phyloP scores from a whole-genome alignment of 805 yeast genomes.

The Metschnikowia noctiluminum region DNA sequence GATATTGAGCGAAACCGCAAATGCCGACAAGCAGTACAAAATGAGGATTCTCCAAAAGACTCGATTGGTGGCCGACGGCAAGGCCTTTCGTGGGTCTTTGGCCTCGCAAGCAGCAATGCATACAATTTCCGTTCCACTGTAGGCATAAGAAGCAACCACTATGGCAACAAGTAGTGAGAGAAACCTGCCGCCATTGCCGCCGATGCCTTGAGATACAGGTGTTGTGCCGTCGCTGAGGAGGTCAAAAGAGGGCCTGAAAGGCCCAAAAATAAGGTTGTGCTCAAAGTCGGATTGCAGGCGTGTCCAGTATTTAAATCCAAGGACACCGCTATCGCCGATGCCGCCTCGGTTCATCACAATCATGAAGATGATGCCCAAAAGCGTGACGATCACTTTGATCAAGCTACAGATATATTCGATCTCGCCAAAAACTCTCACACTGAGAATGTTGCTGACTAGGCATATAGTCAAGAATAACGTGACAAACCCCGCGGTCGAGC shows the following conservation, averaged over 20 bases:
- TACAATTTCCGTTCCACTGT: slow-evolving; percentile 79
- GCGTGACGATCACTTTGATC: slow-evolving; percentile 50
- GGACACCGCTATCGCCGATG: slow-evolving; percentile 30
- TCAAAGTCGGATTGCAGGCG: slow-evolving; percentile 46
- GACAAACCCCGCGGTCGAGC: slow-evolving; percentile 60
- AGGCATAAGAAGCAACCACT: slow-evolving; percentile 67
- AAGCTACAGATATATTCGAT: slow-evolving; percentile 62
- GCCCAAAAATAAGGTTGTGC: slow-evolving; percentile 55
- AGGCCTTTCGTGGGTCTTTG: slow-evolving; percentile 70
- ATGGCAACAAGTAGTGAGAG: slow-evolving; percentile 59
- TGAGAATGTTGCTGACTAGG: slow-evolving; percentile 53
- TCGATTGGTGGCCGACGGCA: slow-evolving; percentile 73
- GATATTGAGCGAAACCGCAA: slow-evolving; percentile 66
- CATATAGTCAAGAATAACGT: slow-evolving; percentile 52
- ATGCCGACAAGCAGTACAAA: slow-evolving; percentile 63
- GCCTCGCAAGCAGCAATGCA: slow-evolving; percentile 85
- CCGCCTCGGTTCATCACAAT: slow-evolving; percentile 62
- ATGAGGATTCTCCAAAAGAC: slow-evolving; percentile 69
- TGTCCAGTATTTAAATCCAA: slow-evolving; percentile 77
- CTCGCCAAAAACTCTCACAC: slow-evolving; percentile 73
- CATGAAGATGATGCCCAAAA: slow-evolving; percentile 58
- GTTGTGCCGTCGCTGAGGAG: slow-evolving; percentile 54
- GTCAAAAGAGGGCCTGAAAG: slow-evolving; percentile 71
- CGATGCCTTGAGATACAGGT: slow-evolving; percentile 53
- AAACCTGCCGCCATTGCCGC: slow-evolving; percentile 59